A percentile compares a stretch with the other conserved stretches of the same genome.
phyloP scores from a whole-genome alignment of 176 grass and related monocot genomes.

The Eragrostis curvula region DNA sequence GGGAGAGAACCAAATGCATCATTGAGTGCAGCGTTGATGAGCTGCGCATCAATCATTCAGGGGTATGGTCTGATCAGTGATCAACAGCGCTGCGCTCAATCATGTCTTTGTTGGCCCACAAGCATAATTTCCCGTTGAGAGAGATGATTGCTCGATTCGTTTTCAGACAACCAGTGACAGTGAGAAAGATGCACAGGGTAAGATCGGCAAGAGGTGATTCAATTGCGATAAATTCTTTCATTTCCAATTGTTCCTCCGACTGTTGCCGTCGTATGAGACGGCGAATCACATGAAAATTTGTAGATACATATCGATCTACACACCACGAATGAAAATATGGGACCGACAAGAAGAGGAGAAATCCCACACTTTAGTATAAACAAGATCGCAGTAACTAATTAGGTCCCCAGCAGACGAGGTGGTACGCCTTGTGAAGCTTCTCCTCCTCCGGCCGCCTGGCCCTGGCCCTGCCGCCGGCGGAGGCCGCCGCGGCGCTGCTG shows the following conservation, averaged over 20 bases:
- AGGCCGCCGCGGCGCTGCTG: not conserved
- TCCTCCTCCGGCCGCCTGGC: conserved; percentile 46
- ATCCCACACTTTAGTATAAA: not conserved
- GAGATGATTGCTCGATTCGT: not conserved
- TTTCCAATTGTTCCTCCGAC: no score
- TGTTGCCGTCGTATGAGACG: no score
- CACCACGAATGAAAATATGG: not conserved
- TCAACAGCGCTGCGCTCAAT: conserved; percentile 61
- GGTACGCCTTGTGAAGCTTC: conserved; percentile 65
- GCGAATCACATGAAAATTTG: no score
- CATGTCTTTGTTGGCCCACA: conserved; percentile 36
- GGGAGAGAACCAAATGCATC: conserved; percentile 52
- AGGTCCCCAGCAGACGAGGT: conserved; percentile 79
- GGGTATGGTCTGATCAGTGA: not conserved
- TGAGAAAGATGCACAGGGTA: not conserved
- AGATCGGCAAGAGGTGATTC: not conserved
- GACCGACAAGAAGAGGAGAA: not conserved
- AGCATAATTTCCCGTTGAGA: not conserved
- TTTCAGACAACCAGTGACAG: not conserved
- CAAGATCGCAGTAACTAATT: conserved; percentile 30
- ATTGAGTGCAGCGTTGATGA: conserved; percentile 99
- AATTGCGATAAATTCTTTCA: not conserved
- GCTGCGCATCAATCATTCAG: not conserved
- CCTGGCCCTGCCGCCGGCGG: not conserved
- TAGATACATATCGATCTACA: not conserved